These are phyloP conservation scores for Aspergillus neotritici DNA, from an alignment of 2,329 filamentous ascomycete species.

Conservation along the genomic window DNA sequence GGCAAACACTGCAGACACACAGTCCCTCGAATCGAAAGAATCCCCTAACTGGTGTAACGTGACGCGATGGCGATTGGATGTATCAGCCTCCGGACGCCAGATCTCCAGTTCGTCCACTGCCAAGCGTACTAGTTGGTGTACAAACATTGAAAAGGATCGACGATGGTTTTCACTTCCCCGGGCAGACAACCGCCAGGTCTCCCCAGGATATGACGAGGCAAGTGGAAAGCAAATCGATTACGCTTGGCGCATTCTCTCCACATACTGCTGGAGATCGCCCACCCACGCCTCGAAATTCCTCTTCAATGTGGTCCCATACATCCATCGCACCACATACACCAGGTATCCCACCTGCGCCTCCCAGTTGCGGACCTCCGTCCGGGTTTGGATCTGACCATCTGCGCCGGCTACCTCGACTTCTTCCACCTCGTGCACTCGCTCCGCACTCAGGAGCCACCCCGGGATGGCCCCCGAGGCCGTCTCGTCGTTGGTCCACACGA, in stretches of 20 bases:
- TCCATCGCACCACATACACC: constrained; percentile 40
- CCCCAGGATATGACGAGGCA: no score
- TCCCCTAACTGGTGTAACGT: no score
- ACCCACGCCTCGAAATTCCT: constrained; percentile 39
- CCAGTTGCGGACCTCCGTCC: constrained; percentile 40
- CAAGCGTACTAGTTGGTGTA: no score
- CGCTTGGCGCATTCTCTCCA: constrained; percentile 20
- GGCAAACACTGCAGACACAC: no score
- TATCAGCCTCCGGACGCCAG: no score
- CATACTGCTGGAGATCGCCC: constrained; percentile 37
- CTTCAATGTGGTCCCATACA: constrained; percentile 35
- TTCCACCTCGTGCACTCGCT: constrained; percentile 45
- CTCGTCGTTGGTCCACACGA: constrained; percentile 26
- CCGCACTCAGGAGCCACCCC: constrained; percentile 36
- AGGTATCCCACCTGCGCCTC: constrained; percentile 40
- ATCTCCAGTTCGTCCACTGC: no score
- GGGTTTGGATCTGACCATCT: constrained; percentile 10
- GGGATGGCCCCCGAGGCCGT: constrained; percentile 26
- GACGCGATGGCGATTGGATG: no score
- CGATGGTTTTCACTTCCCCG: no score
- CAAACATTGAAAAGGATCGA: no score
- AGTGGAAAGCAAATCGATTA: background rate
- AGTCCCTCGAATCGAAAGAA: no score
- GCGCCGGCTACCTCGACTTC: constrained; percentile 25
- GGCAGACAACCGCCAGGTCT: no score